Conservation (phyloP, 2,329 filamentous ascomycete species). For the Alternaria alternata region DNA sequence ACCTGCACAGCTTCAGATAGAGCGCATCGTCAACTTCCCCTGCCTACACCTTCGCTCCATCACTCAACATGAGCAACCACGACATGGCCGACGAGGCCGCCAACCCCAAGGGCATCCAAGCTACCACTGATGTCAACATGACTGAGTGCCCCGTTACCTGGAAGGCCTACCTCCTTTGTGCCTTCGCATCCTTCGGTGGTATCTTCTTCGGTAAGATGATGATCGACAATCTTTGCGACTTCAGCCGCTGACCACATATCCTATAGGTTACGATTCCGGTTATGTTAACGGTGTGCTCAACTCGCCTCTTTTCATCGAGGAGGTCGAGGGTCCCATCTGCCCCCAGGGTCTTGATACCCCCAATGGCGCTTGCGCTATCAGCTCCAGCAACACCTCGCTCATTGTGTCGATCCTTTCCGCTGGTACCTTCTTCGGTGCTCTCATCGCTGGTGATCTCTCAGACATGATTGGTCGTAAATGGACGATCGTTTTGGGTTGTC, state of each 20-base stretch:
- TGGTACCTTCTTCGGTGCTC: conserved; percentile 78
- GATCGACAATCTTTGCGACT: not conserved
- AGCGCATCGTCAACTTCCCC: not conserved
- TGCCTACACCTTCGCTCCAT: not conserved
- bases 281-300: conserved; percentile 73
- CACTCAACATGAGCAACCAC: not conserved
- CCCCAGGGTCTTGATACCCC: not conserved
- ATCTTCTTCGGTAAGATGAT: conserved; percentile 67
- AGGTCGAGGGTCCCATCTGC: conserved; percentile 49
- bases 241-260: not conserved
- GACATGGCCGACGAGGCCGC: conserved; percentile 5
- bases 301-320: conserved; percentile 48
- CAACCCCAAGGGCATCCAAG: conserved; percentile 5
- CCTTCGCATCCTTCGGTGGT: conserved; percentile 59
- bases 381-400: conserved; percentile 65
- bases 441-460: conserved; percentile 71
- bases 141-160: conserved; percentile 58
- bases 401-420: conserved; percentile 85
- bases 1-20: conserved; percentile 2
- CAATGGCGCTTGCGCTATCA: not conserved
- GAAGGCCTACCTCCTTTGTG: conserved; percentile 57
- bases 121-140: conserved; percentile 6
- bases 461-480: conserved; percentile 75
- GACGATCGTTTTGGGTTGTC: conserved; percentile 57
- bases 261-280: conserved; percentile 74